Evolutionary conservation across 202 grass and related monocot genomes (phyloP), one percentile per base, ranked within the genome.

Genomic region (Setaria viridis): DNA sequence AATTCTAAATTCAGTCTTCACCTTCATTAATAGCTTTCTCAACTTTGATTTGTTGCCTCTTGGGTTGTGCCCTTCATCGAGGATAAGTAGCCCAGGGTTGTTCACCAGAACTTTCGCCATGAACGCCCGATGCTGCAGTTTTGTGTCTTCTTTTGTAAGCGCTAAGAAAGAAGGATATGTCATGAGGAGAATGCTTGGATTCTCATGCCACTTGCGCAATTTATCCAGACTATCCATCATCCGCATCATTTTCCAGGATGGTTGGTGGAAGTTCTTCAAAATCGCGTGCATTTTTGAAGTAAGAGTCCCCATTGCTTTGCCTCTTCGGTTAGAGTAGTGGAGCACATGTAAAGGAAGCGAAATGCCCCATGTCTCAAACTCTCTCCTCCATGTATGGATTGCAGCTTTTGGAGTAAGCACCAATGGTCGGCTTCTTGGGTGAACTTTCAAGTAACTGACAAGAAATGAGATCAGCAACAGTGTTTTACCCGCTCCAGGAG

Each of bases 51-150:
- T 90, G 42, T 83, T 92, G 84, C 93, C 95, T 89, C 95, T 98
- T 9, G 93, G 93, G 72, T 95, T 98, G 78, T 98, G 95, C 35
- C 95, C 95, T 82, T 98, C 95, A 70, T 98, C 95, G 14, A 98
- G 84, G 82, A 98, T 89, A 76, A 98, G 92, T 53, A 98, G 78
- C 45, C 89, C 95, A 62, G 93, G 95, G 73, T 86, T 94, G 57
- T 90, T 95, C 83, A 84, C 87, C 64, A 98, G 60, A 53, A 93
- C 66, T 62, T 85, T 50, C 4, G 64, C 77, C 76, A 95, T 89
- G 64, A 95, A 95, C 6, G 30, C 80, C 67, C 66, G 67, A 79
- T 92, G 84, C 29, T 83, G 89, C 54, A 84, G 49, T 48, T 82
- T 93, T 5, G 85, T 70, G 63, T 85, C 89, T 74, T 87, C 83